phyloP scores from a whole-genome alignment of 2,329 filamentous ascomycete genomes.

The Alternaria postmessia region DNA sequence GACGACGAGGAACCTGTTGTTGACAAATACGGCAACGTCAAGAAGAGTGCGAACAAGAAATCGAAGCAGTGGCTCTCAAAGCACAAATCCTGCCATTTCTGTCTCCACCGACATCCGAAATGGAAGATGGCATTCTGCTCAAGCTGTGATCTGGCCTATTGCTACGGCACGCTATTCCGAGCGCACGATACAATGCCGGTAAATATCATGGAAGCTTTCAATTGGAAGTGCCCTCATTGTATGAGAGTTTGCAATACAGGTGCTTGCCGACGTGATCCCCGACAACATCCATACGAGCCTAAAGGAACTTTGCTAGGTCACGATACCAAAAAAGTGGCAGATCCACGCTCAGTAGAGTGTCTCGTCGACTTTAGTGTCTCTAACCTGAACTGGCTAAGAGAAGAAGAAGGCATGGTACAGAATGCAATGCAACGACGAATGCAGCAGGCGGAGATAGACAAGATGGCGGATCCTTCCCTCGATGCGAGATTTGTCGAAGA shows the following conservation, averaged over 20 bases:
- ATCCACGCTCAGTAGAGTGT: constrained; percentile 87
- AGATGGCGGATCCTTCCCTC: constrained; percentile 56
- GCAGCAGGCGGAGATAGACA: constrained; percentile 63
- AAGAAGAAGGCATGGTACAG: constrained; percentile 54
- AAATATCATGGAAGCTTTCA: constrained; percentile 77
- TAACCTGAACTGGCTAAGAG: constrained; percentile 83
- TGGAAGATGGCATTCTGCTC: constrained; percentile 88
- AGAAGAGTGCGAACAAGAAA: constrained; percentile 70
- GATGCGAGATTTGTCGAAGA: constrained; percentile 55
- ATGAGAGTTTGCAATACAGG: constrained; percentile 86
- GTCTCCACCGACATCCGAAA: constrained; percentile 77
- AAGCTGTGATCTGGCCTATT: constrained; percentile 79
- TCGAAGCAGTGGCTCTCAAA: constrained; percentile 60
- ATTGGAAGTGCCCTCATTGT: constrained; percentile 92
- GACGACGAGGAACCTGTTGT: constrained; percentile 64
- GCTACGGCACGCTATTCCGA: constrained; percentile 90
- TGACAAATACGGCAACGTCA: constrained; percentile 69
- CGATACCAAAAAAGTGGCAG: constrained; percentile 88
- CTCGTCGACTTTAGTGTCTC: constrained; percentile 91
- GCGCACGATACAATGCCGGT: constrained; percentile 92
- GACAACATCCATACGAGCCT: constrained; percentile 82
- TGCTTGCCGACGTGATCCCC: constrained; percentile 72
- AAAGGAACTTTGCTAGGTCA: constrained; percentile 89
- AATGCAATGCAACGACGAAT: constrained; percentile 59
- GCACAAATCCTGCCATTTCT: constrained; percentile 77